Evolutionary conservation across 768 basidiomycete genomes (phyloP).

Genomic region (Suillus subalutaceus): DNA sequence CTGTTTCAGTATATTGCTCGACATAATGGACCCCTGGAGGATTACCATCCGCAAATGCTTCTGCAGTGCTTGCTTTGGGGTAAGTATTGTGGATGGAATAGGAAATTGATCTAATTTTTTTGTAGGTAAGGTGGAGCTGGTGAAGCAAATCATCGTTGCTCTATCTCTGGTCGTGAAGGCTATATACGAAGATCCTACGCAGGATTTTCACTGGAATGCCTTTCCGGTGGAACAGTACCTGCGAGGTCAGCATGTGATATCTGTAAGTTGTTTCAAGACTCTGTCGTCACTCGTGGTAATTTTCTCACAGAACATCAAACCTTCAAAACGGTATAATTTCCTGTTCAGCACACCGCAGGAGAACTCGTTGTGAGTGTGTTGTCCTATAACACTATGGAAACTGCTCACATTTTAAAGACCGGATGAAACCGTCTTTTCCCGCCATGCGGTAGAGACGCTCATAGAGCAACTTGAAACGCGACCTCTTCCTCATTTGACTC

Average conservation of each 20-base stretch:
- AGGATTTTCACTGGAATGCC: constrained; percentile 43
- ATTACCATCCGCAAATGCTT: constrained; percentile 93
- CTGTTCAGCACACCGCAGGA: constrained; percentile 55
- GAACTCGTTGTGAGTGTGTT: constrained; percentile 46
- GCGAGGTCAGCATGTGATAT: constrained; percentile 17
- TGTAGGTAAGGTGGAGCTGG: constrained; percentile 81
- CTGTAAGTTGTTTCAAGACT: constrained; percentile 19
- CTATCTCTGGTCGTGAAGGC: constrained; percentile 46
- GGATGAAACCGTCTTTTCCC: constrained; percentile 62
- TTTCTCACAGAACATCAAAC: constrained; percentile 18
- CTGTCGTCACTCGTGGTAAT: constrained; percentile 3
- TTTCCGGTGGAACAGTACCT: constrained; percentile 55
- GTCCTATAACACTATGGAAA: neutral
- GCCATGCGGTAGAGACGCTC: constrained; percentile 59
- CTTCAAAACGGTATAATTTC: constrained; percentile 45
- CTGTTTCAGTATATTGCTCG: constrained; percentile 84
- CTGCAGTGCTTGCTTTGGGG: constrained; percentile 93
- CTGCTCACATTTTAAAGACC: constrained; percentile 35
- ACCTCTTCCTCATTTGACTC: constrained; percentile 70
- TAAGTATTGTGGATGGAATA: constrained; percentile 36
- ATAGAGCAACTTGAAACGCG: constrained; percentile 64
- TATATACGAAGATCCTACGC: constrained; percentile 7
- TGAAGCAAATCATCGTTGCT: constrained; percentile 78
- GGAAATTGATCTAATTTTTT: constrained; percentile 2
- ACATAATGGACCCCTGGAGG: constrained; percentile 83